A percentile compares a stretch with the other conserved stretches of the same genome.
Conservation (phyloP, 2,329 filamentous ascomycete species). For the Uncinocarpus reesii region DNA sequence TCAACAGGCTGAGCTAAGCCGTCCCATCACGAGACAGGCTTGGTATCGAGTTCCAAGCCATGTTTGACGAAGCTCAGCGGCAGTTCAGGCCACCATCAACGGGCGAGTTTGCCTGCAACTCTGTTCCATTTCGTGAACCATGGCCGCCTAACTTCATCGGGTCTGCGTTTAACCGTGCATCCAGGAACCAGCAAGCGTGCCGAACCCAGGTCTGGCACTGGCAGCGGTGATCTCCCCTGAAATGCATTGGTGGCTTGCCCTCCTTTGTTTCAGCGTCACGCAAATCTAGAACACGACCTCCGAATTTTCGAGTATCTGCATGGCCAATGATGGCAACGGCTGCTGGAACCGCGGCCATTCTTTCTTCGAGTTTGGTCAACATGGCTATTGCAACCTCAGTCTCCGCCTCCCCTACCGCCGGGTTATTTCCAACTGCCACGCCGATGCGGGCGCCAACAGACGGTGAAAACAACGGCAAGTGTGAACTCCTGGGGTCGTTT, state of each 20-base stretch:
- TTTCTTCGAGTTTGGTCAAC: slow-evolving; percentile 15
- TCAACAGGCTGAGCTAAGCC: too few relatives aligned
- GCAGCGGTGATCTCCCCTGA: background rate
- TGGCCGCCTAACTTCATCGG: too few relatives aligned
- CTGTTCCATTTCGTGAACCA: too few relatives aligned
- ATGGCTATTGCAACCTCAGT: slow-evolving; percentile 14
- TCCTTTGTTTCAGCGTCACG: background rate
- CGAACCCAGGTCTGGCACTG: background rate
- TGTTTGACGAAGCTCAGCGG: too few relatives aligned
- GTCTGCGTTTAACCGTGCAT: too few relatives aligned
- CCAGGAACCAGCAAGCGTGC: too few relatives aligned
- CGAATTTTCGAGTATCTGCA: background rate
- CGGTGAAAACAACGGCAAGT: slow-evolving; percentile 58
- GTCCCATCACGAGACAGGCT: too few relatives aligned
- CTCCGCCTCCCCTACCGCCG: slow-evolving; percentile 1
- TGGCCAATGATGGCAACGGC: slow-evolving; percentile 4
- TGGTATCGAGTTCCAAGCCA: too few relatives aligned
- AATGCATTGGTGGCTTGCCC: slow-evolving; percentile 1
- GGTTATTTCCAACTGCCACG: slow-evolving; percentile 6
- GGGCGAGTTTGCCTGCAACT: too few relatives aligned
- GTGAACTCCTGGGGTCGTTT: slow-evolving; percentile 78
- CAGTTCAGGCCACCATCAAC: too few relatives aligned
- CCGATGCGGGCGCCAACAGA: slow-evolving; percentile 18
- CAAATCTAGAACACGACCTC: background rate
- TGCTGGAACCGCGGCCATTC: background rate